Base-by-base conservation (phyloP, 495 filamentous ascomycete genomes). In the Hapsidospora chrysogenum region DNA sequence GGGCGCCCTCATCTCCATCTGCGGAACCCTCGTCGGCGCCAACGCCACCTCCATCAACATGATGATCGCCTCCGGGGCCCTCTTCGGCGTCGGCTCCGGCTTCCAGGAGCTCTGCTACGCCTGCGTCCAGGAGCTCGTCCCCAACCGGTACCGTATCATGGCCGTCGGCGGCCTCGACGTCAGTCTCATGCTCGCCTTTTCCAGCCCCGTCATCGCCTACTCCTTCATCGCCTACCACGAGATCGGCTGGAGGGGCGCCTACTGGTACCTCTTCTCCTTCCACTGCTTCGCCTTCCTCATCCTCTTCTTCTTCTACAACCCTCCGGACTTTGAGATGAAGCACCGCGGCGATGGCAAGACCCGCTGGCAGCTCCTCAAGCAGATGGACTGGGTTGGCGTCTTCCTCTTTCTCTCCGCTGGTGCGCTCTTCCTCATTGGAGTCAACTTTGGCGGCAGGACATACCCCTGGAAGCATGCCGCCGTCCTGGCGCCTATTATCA, bases 351-450 rank as follows among this genome's bases (percentile, higher is more conserved):
- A 39, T 27, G 37, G 37, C 10, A 27, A 41, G 33, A 36, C 31
- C 10, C 40, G 33, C 17, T 16, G 35, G 17, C 20, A 43, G 3
- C 33, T 31, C 26, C 9, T 60, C 9, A 49, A 50, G 27, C 36
- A 46, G 9, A 47, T 64, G 5, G 61, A 66, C 41, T 62, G 45
- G 37, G 18, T 59, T 33, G 38, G 38, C 10, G 9, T 41, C 3
- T 3, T 28, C 7, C 19, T 37, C 6, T 65, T 51, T 35, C 45
- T 49, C n/a, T 41, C 38, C 19, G 60, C 57, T 17, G 32, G 60
- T 5, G 33, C 51, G n/a, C 41, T 64, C 22, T 42, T 67, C 25
- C 40, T 64, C 9, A 39, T 63, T 9, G 63, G 59, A 15, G 25
- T 36, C 17, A 10, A 22, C 42, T 64, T 13, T 45, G 33, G 33